Evolutionary conservation across 306 rosid genomes (phyloP), one percentile per base, ranked within the genome.

Genomic region (Quillaja saponaria): DNA sequence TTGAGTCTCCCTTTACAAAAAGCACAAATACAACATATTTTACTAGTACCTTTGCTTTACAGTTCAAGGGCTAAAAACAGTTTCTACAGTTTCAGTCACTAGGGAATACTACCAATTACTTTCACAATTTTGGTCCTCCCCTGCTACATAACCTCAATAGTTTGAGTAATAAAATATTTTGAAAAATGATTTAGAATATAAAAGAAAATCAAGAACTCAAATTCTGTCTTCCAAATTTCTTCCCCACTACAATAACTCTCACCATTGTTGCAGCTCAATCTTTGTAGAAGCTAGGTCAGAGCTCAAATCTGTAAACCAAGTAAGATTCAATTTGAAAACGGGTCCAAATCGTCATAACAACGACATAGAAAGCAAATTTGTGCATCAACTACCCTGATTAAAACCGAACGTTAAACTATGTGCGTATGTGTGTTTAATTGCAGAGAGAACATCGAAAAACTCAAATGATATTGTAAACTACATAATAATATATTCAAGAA

Each of bases 251-350:
- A 46, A 42, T 62, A 69, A 55, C 54, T 45, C 38, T 45, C 59
- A 45, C 60, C 45, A 45, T 9, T 61, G 54, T 34, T 58, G 37
- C 57, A 71, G 62, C 63, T 71, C 56, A 66, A 54, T 58, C 61
- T 58, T 54, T n/a, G 58, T 58, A 51, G 33, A 68, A 66, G 66
- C 56, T 35, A 39, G 61, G n/a, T 49, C 33, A 58, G 53, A 62
- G 71, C 66, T 72, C 81, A 73, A 82, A 82, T 77, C 96, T 84
- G 85, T 46, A 61, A 66, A 60, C 20, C 65, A 76, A 71, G 19
- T 38, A 74, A 56, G 10, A 21, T 41, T 51, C 61, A 15, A 56
- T 49, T 14, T n/a, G 31, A 38, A 55, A 64, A 15, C 17, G 58
- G 76, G 78, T 42, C 49, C 58, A 70, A 71, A 72, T 15, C 55